Conservation (phyloP, 1,284 basidiomycete genomes). For the Papiliotrema nemorosa region DNA sequence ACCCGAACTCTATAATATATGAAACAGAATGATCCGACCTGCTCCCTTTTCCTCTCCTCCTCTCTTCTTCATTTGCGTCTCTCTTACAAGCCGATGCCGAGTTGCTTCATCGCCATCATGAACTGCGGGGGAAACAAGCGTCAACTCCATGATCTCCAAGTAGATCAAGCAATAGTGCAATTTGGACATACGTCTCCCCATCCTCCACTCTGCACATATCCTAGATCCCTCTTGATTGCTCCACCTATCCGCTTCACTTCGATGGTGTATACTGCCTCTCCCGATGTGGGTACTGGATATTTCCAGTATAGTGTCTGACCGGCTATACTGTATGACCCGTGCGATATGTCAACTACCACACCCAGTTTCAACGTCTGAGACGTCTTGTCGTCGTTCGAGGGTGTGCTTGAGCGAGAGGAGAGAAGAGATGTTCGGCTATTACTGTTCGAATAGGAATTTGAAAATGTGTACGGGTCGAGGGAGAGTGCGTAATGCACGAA, state of each 20-base stretch:
- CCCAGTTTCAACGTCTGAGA: constrained; percentile 31
- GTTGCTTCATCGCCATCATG: neutral
- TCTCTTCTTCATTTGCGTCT: neutral
- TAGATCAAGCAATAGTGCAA: constrained; percentile 23
- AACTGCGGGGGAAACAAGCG: neutral
- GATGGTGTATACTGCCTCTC: constrained; percentile 60
- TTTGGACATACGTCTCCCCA: constrained; percentile 39
- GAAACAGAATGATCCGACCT: no score
- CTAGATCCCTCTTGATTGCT: constrained; percentile 32
- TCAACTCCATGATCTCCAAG: neutral
- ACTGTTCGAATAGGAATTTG: neutral
- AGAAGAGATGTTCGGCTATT: neutral
- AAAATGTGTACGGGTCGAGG: constrained; percentile 10
- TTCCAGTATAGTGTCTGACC: constrained; percentile 78
- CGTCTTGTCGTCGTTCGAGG: constrained; percentile 3
- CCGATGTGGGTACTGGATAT: constrained; percentile 62
- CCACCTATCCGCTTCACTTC: constrained; percentile 64
- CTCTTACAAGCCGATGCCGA: neutral
- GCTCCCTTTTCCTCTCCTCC: no score
- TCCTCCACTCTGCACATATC: constrained; percentile 18
- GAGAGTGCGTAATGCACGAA: constrained; percentile 77
- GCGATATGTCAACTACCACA: constrained; percentile 57
- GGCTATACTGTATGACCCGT: constrained; percentile 64
- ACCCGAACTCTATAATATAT: no score
- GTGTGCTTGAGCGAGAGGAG: neutral